Percentiles rank a stretch among this genome's conserved stretches.
phyloP scores from a whole-genome alignment of 129 eudicot species.

The Cynara cardunculus region DNA sequence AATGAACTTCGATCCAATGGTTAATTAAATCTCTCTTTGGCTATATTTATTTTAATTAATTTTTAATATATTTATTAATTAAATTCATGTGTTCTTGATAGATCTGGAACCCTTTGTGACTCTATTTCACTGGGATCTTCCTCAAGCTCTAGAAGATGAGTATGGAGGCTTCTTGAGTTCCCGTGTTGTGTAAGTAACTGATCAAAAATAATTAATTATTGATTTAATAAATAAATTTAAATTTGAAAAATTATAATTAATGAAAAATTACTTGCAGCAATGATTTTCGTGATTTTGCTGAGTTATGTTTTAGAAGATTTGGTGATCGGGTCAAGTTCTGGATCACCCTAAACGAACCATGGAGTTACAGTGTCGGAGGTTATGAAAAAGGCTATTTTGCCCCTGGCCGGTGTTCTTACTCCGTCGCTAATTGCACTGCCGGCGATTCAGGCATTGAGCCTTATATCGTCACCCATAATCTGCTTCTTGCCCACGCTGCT shows the following conservation, averaged over 20 bases:
- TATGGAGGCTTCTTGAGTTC: conserved; percentile 65
- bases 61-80: background rate
- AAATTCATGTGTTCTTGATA: background rate
- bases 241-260: background rate
- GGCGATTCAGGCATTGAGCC: conserved; percentile 75
- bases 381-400: conserved; percentile 47
- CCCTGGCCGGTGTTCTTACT: conserved; percentile 60
- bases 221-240: background rate
- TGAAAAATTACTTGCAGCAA: conserved; percentile 25
- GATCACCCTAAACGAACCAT: conserved; percentile 71
- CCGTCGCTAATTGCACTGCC: conserved; percentile 32
- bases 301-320: conserved; percentile 54
- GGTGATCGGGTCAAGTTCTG: conserved; percentile 69
- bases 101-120: conserved; percentile 61
- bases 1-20: conserved; percentile 44
- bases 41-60: background rate
- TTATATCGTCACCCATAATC: conserved; percentile 52
- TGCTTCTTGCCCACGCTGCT: conserved; percentile 63
- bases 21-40: background rate
- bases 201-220: background rate
- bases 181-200: conserved; percentile 40
- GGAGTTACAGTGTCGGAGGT: conserved; percentile 31
- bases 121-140: conserved; percentile 67
- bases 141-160: conserved; percentile 63
- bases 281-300: conserved; percentile 60